A percentile compares a stretch with the other conserved stretches of the same genome.
phyloP scores from a whole-genome alignment of 2,329 filamentous ascomycete genomes.

The Phialemoniopsis sp. region DNA sequence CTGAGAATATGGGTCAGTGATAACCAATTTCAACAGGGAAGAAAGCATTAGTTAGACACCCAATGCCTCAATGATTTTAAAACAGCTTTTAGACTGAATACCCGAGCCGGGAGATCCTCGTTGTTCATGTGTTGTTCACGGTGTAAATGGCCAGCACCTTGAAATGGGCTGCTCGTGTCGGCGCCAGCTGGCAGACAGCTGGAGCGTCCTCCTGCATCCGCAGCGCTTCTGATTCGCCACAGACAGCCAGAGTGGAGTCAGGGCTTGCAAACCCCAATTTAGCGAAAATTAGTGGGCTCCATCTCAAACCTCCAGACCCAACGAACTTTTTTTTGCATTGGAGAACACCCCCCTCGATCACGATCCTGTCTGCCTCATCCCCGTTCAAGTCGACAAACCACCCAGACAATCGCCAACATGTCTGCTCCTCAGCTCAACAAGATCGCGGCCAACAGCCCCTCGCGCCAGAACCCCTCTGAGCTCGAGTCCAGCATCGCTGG shows the following conservation, averaged over 20 bases:
- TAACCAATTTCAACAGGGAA: no score
- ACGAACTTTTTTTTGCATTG: constrained; percentile 8
- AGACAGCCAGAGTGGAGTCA: background rate
- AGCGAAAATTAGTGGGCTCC: constrained; percentile 3
- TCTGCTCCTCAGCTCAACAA: constrained; percentile 80
- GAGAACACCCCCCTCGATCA: background rate
- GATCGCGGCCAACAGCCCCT: constrained; percentile 96
- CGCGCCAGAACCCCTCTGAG: constrained; percentile 93
- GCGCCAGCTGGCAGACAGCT: no score
- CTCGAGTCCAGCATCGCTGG: constrained; percentile 95
- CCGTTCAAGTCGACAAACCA: constrained; percentile 12
- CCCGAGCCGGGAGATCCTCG: no score
- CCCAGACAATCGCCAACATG: constrained; percentile 48
- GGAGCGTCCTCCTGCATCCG: no score
- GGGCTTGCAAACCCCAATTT: constrained; percentile 17
- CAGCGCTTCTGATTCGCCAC: no score
- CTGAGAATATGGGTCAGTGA: no score
- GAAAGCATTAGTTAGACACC: no score
- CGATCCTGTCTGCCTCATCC: background rate
- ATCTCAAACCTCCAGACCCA: background rate
- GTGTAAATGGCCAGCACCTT: no score
- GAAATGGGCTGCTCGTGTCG: no score
- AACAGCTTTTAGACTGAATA: no score
- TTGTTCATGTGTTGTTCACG: no score
- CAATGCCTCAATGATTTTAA: no score